These are phyloP conservation scores for Neoboletus magnificus DNA, from an alignment of 768 basidiomycete species.

Conservation along the genomic window DNA sequence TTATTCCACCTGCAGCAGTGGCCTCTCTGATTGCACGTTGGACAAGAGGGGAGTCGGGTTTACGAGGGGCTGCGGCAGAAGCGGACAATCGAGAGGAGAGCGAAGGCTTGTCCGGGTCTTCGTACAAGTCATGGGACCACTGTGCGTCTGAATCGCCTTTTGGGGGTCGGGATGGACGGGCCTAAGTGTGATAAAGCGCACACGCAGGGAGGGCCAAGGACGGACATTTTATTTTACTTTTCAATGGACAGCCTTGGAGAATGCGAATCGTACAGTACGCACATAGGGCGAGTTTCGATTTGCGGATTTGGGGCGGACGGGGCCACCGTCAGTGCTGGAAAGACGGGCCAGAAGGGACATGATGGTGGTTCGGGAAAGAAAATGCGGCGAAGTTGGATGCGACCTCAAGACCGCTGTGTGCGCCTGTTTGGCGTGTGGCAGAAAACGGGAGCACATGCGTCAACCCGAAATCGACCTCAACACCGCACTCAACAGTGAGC, in stretches of 20 bases:
- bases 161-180: conserved; percentile 48
- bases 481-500: neutral
- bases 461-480: neutral
- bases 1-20: conserved; percentile 40
- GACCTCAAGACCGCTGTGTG: conserved; percentile 13
- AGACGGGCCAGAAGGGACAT: conserved; percentile 33
- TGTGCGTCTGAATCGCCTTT: conserved; percentile 63
- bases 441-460: conserved; percentile 14
- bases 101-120: conserved; percentile 50
- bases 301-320: conserved; percentile 30
- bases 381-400: neutral
- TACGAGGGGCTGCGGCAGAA: conserved; percentile 43
- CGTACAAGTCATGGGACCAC: conserved; percentile 74
- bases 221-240: conserved; percentile 15
- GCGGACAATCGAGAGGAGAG: conserved; percentile 55
- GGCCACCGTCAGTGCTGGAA: conserved; percentile 30
- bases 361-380: conserved; percentile 11
- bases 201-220: neutral
- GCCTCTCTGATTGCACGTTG: conserved; percentile 67
- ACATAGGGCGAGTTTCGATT: conserved; percentile 34
- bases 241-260: conserved; percentile 19
- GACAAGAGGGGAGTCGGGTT: conserved; percentile 51
- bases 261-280: conserved; percentile 34
- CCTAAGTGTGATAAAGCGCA: conserved; percentile 15
- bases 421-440: conserved; percentile 30